Conservation (phyloP, 495 filamentous ascomycete genomes). For the Aspergillus mulundensis region DNA sequence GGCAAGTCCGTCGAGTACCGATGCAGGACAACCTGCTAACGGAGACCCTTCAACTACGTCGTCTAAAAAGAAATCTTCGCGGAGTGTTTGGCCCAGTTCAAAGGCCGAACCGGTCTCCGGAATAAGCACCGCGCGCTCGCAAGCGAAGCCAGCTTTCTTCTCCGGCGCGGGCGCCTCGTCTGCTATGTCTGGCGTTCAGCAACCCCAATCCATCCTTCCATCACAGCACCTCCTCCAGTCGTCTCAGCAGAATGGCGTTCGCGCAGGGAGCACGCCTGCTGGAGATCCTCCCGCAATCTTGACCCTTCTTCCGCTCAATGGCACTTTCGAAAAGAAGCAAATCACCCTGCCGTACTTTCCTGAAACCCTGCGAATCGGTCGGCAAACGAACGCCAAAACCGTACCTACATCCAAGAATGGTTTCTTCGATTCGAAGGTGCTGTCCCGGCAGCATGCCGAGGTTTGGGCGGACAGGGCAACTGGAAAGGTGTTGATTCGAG, state of each 20-base stretch:
- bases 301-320: slow-evolving; percentile 79
- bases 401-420: slow-evolving; percentile 85
- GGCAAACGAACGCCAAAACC: slow-evolving; percentile 95
- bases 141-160: slow-evolving; percentile 59
- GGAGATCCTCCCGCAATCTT: slow-evolving; percentile 68
- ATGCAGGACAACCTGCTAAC: slow-evolving; percentile 43
- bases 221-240: slow-evolving; percentile 63
- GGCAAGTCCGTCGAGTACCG: slow-evolving; percentile 40
- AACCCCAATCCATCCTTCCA: slow-evolving; percentile 66
- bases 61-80: slow-evolving; percentile 63
- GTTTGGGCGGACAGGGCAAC: slow-evolving; percentile 82
- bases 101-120: slow-evolving; percentile 66
- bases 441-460: slow-evolving; percentile 93
- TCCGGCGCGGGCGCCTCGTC: slow-evolving; percentile 64
- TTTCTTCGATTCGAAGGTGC: slow-evolving; percentile 95
- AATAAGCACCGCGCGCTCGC: slow-evolving; percentile 56
- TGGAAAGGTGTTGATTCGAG: slow-evolving; percentile 92
- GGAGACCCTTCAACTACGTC: slow-evolving; percentile 49
- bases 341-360: slow-evolving; percentile 87
- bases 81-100: slow-evolving; percentile 67
- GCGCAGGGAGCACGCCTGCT: slow-evolving; percentile 51
- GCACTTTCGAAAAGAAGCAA: slow-evolving; percentile 94
- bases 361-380: slow-evolving; percentile 85
- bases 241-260: slow-evolving; percentile 60
- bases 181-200: slow-evolving; percentile 69